A percentile compares a stretch with the other conserved stretches of the same genome.
These are phyloP conservation scores for Tremella fuciformis DNA, from an alignment of 768 basidiomycete species.

Conservation along the genomic window DNA sequence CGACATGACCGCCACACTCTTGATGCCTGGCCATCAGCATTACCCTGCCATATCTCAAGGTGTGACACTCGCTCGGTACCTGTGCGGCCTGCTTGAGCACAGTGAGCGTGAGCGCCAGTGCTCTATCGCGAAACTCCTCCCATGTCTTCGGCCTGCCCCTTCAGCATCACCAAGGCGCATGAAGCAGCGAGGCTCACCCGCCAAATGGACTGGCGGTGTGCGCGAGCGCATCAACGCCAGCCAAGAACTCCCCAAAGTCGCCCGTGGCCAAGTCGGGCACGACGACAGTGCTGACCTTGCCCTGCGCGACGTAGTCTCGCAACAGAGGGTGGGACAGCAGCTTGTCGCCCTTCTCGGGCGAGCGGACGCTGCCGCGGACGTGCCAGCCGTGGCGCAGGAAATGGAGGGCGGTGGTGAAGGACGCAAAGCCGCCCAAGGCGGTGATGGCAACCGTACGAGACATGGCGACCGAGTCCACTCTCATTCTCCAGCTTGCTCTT, in stretches of 20 bases:
- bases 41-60: background rate
- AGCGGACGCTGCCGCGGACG: slow-evolving; percentile 46
- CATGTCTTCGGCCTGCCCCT: slow-evolving; percentile 23
- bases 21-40: slow-evolving; percentile 20
- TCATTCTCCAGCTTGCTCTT: too few relatives aligned
- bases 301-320: slow-evolving; percentile 20
- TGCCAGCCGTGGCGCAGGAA: slow-evolving; percentile 42
- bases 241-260: slow-evolving; percentile 34
- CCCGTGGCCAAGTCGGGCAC: slow-evolving; percentile 39
- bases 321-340: slow-evolving; percentile 25
- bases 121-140: slow-evolving; percentile 30
- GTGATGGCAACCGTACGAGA: slow-evolving; percentile 37
- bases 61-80: slow-evolving; percentile 19
- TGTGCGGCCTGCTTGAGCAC: slow-evolving; percentile 37
- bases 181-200: too few relatives aligned
- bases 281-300: slow-evolving; percentile 33
- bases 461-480: too few relatives aligned
- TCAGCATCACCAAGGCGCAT: slow-evolving; percentile 12
- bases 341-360: slow-evolving; percentile 26
- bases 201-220: slow-evolving; percentile 31
- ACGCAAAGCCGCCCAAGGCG: slow-evolving; percentile 41
- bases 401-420: slow-evolving; percentile 34
- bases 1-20: slow-evolving; percentile 25
- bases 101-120: slow-evolving; percentile 35
- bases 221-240: slow-evolving; percentile 35